A percentile compares a stretch with the other conserved stretches of the same genome.
Evolutionary conservation across 2,329 filamentous ascomycete genomes (phyloP).

Genomic region (Colletotrichum zoysiae): DNA sequence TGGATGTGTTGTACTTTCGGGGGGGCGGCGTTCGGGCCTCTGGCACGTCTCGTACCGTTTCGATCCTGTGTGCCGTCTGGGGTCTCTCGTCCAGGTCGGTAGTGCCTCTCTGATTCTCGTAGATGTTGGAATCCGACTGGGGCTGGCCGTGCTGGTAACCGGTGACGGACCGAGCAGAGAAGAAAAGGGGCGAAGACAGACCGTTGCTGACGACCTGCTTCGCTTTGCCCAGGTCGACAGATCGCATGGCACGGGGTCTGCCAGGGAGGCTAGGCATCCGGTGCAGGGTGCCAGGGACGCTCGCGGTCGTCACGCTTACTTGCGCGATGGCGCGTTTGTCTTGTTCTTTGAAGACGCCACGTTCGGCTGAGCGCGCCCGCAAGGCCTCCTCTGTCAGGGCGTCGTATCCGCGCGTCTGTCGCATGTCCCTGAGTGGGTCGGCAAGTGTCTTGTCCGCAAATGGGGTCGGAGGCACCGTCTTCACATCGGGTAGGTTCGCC

Average conservation of each 20-base stretch:
- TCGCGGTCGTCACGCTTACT: conserved; percentile 72
- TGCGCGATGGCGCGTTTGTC: conserved; percentile 76
- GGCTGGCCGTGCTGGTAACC: conserved; percentile 59
- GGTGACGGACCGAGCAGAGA: conserved; percentile 54
- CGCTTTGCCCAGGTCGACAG: conserved; percentile 54
- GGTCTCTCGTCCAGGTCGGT: conserved; percentile 60
- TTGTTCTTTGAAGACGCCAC: conserved; percentile 67
- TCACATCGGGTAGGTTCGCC: conserved; percentile 44
- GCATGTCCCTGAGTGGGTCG: conserved; percentile 58
- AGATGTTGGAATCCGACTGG: conserved; percentile 60
- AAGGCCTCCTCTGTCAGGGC: conserved; percentile 59
- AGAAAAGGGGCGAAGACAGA: conserved; percentile 54
- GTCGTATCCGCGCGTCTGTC: conserved; percentile 57
- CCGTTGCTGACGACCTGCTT: conserved; percentile 47
- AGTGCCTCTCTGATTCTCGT: conserved; percentile 51
- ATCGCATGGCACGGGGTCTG: conserved; percentile 60
- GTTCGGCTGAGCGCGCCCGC: conserved; percentile 74
- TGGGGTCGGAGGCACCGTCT: conserved; percentile 52
- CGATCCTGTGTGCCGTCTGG: conserved; percentile 60
- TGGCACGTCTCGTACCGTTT: conserved; percentile 48
- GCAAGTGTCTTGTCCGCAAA: conserved; percentile 51
- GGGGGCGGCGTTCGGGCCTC: conserved; percentile 54
- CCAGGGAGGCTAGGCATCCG: conserved; percentile 45
- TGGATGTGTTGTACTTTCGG: conserved; percentile 54
- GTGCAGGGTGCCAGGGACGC: conserved; percentile 71